These are phyloP conservation scores for Rhodomyrtus tomentosa DNA, from an alignment of 345 rosid species.

Conservation along the genomic window DNA sequence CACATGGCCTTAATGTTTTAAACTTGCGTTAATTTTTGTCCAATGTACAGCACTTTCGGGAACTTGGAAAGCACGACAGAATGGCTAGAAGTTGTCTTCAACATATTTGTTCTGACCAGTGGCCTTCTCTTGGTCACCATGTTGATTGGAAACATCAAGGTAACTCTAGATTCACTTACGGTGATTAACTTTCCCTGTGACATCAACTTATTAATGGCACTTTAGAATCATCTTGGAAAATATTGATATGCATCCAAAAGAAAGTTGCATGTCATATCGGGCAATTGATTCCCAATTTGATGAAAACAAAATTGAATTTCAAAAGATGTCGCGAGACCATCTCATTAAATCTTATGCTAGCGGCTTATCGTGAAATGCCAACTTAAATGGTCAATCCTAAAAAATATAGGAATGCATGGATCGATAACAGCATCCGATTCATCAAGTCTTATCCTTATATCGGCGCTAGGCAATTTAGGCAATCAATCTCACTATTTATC, in stretches of 20 bases:
- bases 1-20: neutral
- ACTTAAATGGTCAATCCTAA: neutral
- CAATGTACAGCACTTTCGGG: conserved; percentile 64
- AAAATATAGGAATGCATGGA: neutral
- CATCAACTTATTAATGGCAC: neutral
- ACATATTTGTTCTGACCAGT: conserved; percentile 83
- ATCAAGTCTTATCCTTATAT: neutral
- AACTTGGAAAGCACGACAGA: conserved; percentile 92
- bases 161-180: neutral
- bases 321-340: neutral
- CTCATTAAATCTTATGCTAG: neutral
- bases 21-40: neutral
- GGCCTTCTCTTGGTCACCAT: conserved; percentile 90
- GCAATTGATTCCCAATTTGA: neutral
- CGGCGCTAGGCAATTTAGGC: neutral
- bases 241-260: neutral
- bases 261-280: neutral
- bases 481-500: conserved; percentile 2
- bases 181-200: neutral
- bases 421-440: neutral
- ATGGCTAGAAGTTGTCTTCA: conserved; percentile 93
- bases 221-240: neutral
- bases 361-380: neutral
- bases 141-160: conserved; percentile 98
- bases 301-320: neutral